These are phyloP conservation scores for Thyridium curvatum DNA, from an alignment of 2,329 filamentous ascomycete genomes.

Conservation along the genomic window DNA sequence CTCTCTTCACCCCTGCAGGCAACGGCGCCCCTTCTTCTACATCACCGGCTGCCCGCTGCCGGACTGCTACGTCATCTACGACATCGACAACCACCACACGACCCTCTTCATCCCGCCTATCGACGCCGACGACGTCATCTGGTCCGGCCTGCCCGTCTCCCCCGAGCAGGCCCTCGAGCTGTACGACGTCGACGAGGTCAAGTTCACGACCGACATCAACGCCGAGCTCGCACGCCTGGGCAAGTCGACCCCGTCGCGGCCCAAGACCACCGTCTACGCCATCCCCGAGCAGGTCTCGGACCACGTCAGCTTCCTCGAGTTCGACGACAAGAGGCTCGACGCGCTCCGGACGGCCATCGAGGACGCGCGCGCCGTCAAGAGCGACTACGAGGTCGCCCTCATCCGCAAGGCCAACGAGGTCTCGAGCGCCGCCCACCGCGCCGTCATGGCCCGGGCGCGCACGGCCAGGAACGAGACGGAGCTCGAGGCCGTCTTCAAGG, in stretches of 20 bases:
- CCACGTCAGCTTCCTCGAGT: conserved; percentile 63
- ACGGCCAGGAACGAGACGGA: conserved; percentile 71
- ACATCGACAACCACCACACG: conserved; percentile 64
- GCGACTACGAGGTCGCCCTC: conserved; percentile 67
- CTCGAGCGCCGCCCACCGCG: conserved; percentile 60
- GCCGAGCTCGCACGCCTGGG: conserved; percentile 55
- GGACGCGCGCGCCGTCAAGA: conserved; percentile 63
- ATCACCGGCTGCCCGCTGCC: conserved; percentile 77
- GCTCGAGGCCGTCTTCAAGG: conserved; percentile 74
- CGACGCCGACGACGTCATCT: conserved; percentile 84
- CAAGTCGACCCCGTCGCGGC: conserved; percentile 20
- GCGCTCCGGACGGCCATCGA: conserved; percentile 60
- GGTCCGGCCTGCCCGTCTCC: conserved; percentile 81
- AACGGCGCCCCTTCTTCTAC: conserved; percentile 93
- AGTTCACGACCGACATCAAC: conserved; percentile 68
- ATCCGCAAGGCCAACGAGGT: conserved; percentile 67
- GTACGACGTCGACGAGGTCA: conserved; percentile 79
- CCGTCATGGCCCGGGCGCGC: conserved; percentile 54
- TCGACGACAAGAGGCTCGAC: conserved; percentile 55
- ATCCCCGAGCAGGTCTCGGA: conserved; percentile 75
- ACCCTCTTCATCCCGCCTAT: conserved; percentile 89
- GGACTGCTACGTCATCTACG: conserved; percentile 76
- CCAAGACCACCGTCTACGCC: conserved; percentile 57
- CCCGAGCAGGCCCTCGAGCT: conserved; percentile 65
- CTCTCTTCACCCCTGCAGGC: too few species aligned